Evolutionary conservation across 106 monocot species (phyloP), one percentile per base, ranked within the genome.

Genomic region (Hemerocallis citrina): DNA sequence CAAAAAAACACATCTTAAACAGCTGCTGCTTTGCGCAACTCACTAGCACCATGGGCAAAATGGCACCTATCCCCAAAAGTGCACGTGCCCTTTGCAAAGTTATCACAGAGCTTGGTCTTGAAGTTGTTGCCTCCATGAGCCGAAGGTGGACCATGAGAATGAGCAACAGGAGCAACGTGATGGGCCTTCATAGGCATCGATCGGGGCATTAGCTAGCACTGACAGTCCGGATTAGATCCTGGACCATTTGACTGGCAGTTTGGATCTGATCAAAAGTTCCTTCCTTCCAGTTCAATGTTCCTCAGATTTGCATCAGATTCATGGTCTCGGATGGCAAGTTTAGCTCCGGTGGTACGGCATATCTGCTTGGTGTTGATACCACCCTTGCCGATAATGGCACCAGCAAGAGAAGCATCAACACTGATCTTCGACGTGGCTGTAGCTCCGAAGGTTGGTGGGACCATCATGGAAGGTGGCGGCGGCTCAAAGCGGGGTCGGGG

Each of bases 371-470:
- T 78, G 67, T 89, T 84, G 35, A 70, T 64, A 21, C 89, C 89
- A 20, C 81, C 85, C 64, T 89, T 89, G 3, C 85, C 85, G 34
- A 89, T 89, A 22, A 89, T 85, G 32, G 75, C 89, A 21, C 85
- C 89, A 34, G 85, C 74, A 3, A 89, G 68, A n/a, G 88, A 80
- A 8, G 88, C 83, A 46, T 89, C 83, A 6, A 89, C 80, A 21
- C 88, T 84, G 14, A 89, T 89, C 71, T 89, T 89, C 17, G 83
- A 83, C 7, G 88, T 84, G 1, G 89, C 89, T 10, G 85, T 85
- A 16, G 77, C 78, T 24, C 85, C 85, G 57, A 89, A 89, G 61
- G 64, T 78, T 6, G 64, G 68, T 6, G 79, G 61, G 13, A 75
- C 57, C 31, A 45, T 49, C 0, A 57, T 3, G 5, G 55, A 62